Evolutionary conservation across 2,329 filamentous ascomycete genomes (phyloP).

Genomic region (Verticillium isaacii): DNA sequence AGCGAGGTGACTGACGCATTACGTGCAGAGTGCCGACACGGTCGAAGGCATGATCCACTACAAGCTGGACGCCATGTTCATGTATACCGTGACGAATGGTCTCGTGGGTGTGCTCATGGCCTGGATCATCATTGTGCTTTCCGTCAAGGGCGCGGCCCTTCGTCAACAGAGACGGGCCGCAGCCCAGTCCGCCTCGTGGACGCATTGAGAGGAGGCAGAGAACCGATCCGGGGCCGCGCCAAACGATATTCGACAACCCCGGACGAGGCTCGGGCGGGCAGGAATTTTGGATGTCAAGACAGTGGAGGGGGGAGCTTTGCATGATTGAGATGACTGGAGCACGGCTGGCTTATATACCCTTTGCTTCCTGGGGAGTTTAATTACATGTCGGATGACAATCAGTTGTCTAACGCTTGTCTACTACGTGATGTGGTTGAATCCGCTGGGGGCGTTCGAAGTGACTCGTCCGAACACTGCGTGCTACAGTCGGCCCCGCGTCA

Average conservation of each 20-base stretch:
- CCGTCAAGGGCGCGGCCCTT: conserved; percentile 83
- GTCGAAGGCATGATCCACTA: conserved; percentile 73
- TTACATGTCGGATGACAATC: background rate
- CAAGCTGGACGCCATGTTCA: conserved; percentile 83
- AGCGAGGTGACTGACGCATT: background rate
- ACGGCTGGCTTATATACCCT: background rate
- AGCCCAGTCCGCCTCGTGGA: no score
- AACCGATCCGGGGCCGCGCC: no score
- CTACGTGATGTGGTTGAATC: no score
- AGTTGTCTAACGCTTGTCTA: background rate
- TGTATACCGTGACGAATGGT: conserved; percentile 85
- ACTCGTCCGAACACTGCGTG: no score
- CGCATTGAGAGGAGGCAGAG: no score
- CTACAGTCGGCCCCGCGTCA: no score
- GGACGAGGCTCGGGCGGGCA: no score
- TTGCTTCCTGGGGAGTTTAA: background rate
- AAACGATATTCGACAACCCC: no score
- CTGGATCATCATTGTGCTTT: conserved; percentile 72
- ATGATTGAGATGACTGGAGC: no score
- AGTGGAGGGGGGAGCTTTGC: no score
- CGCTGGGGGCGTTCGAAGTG: no score
- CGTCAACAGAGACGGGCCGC: conserved; percentile 32
- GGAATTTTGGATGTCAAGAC: no score
- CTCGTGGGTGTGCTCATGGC: conserved; percentile 80
- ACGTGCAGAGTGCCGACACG: conserved; percentile 63